Evolutionary conservation across 345 rosid genomes (phyloP), one percentile per base, ranked within the genome.

Genomic region (Nasturtium officinale): DNA sequence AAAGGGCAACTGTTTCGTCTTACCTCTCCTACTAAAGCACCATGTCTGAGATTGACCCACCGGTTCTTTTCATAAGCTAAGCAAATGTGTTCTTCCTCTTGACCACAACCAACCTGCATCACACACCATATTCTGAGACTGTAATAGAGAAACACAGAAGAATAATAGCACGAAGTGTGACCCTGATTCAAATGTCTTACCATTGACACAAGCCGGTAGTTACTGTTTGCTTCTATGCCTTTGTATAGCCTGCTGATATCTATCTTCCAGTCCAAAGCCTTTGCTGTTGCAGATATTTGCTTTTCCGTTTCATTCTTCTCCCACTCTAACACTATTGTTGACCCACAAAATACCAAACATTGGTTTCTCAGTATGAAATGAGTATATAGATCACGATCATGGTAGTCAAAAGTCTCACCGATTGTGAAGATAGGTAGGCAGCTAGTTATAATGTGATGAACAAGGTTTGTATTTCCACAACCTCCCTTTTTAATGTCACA

Each of bases 101-200:
- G 64, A 53, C 9, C 9, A 30, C 54, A 54, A 53, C 64, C 33
- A 29, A 72, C 69, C 77, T 72, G 77, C 62, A 72, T 21, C 51
- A 54, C 8, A 38, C 7, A 21, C 4, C 52, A 38, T 26, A 3
- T 61, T 38, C 43, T 23, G 45, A 62, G 17, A 29, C 62, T 42
- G 30, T 62, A 40, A 20, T 20, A 35, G 47, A 46, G 16, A 33
- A 6, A 9, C 3, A 18, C 38, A 11, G 67, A 35, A 20, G n/a
- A 40, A 61, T 2, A 25, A 38, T 35, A 33, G 35, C 6, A 28
- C 9, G 18, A 25, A 32, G 21, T 50, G 51, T 17, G 68, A 72
- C 21, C 3, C 42, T 17, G 33, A 52, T 52, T 46, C 47, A 48
- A 32, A 6, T 48, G 28, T 17, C 13, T 40, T 62, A 72, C 77